Percentiles rank a stretch among this genome's conserved stretches.
Evolutionary conservation across 768 basidiomycete genomes (phyloP).

Genomic region (Trametes sanguinea): DNA sequence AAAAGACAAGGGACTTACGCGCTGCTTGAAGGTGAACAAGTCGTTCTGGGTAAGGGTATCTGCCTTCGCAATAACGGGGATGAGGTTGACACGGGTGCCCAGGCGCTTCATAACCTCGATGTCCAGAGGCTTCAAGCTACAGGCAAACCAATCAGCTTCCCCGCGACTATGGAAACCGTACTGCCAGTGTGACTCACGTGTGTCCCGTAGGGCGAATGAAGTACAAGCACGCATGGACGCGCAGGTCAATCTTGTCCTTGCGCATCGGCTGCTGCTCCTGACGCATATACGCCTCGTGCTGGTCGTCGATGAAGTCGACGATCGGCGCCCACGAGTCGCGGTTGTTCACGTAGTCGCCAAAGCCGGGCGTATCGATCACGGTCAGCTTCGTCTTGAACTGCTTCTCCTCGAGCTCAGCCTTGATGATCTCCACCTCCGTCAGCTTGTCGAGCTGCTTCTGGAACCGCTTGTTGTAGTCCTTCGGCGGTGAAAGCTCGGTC

Average conservation of each 20-base stretch:
- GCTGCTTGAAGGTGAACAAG: slow-evolving; percentile 88
- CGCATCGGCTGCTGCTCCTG: slow-evolving; percentile 99
- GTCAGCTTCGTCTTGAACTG: slow-evolving; percentile 99
- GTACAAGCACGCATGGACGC: slow-evolving; percentile 96
- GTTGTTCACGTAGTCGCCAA: slow-evolving; percentile 99
- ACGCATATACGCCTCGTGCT: slow-evolving; percentile 93
- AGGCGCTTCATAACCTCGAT: slow-evolving; percentile 99
- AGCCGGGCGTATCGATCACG: slow-evolving; percentile 98
- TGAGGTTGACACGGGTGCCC: slow-evolving; percentile 96
- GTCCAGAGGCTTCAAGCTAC: slow-evolving; percentile 91
- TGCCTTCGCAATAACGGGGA: slow-evolving; percentile 96
- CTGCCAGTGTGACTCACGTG: slow-evolving; percentile 62
- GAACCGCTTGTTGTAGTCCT: slow-evolving; percentile 88
- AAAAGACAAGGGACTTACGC: slow-evolving; percentile 52
- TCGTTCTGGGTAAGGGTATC: slow-evolving; percentile 97
- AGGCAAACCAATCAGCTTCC: neutral
- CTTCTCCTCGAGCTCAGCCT: slow-evolving; percentile 98
- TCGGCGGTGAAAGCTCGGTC: slow-evolving; percentile 88
- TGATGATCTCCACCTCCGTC: slow-evolving; percentile 98
- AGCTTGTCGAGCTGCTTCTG: slow-evolving; percentile 98
- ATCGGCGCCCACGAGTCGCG: slow-evolving; percentile 98
- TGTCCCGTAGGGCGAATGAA: slow-evolving; percentile 96
- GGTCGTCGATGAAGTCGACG: slow-evolving; percentile 97
- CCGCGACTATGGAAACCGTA: neutral
- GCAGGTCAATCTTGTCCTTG: slow-evolving; percentile 88